These are phyloP conservation scores for Verruconis gallopava DNA, from an alignment of 2,329 filamentous ascomycete genomes.

Conservation along the genomic window DNA sequence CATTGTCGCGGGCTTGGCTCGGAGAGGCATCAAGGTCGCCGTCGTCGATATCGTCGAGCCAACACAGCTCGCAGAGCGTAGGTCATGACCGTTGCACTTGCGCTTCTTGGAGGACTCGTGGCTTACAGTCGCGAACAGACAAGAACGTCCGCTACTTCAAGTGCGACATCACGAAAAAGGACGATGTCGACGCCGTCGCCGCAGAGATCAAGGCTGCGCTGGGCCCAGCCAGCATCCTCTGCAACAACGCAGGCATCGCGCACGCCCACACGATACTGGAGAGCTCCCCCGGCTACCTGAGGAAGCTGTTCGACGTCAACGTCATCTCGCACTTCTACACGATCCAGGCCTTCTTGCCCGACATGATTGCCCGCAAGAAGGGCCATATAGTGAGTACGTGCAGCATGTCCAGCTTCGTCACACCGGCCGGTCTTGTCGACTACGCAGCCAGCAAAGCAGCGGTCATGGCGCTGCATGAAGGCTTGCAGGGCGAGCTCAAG, in stretches of 20 bases:
- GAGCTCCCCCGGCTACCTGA: conserved; percentile 30
- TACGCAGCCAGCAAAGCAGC: conserved; percentile 41
- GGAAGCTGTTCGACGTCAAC: conserved; percentile 40
- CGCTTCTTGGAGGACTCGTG: no score
- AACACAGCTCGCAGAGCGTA: conserved; percentile 15
- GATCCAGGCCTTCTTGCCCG: conserved; percentile 39
- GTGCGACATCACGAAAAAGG: conserved; percentile 36
- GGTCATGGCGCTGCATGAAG: conserved; percentile 42
- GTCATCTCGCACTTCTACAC: conserved; percentile 38
- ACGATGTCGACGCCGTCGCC: conserved; percentile 31
- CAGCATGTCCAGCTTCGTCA: conserved; percentile 38
- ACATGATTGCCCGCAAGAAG: conserved; percentile 37
- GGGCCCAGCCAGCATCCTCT: conserved; percentile 33
- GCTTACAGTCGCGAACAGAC: no score
- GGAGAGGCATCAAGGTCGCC: conserved; percentile 25
- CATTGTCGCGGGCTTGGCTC: conserved; percentile 22
- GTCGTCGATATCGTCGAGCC: conserved; percentile 24
- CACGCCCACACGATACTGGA: conserved; percentile 35
- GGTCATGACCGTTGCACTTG: no score
- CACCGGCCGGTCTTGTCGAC: conserved; percentile 36
- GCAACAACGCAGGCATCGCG: conserved; percentile 40
- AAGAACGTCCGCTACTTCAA: conserved; percentile 23
- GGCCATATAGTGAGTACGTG: conserved; percentile 46
- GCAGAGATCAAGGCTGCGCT: conserved; percentile 25
- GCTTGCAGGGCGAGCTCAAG: conserved; percentile 17